A percentile compares a stretch with the other conserved stretches of the same genome.
These are phyloP conservation scores for Catunica adiposa DNA, from an alignment of 2,329 filamentous ascomycete genomes.

Conservation along the genomic window DNA sequence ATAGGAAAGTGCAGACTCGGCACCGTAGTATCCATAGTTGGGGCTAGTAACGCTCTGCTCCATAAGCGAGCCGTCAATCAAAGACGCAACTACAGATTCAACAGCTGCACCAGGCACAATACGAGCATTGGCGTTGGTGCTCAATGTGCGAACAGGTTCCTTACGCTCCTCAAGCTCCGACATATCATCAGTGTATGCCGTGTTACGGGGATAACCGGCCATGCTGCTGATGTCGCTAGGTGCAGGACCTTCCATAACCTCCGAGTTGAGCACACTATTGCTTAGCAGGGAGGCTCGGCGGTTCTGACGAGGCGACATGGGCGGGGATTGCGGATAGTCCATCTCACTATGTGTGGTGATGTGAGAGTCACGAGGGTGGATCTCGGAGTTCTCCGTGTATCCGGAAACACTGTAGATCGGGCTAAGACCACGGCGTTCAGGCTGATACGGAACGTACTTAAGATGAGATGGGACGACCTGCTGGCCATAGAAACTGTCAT, in stretches of 20 bases:
- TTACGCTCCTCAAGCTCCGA: constrained; percentile 41
- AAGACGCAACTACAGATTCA: constrained; percentile 79
- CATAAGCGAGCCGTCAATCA: constrained; percentile 57
- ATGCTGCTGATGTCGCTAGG: constrained; percentile 10
- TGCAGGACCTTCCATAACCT: constrained; percentile 18
- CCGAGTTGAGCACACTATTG: constrained; percentile 30
- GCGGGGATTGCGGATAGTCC: constrained; percentile 38
- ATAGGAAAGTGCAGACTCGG: constrained; percentile 12
- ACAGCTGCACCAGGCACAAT: constrained; percentile 59
- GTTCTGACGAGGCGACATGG: constrained; percentile 36
- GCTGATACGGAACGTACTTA: constrained; percentile 51
- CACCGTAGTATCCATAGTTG: constrained; percentile 8
- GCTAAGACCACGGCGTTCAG: constrained; percentile 57
- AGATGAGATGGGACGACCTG: constrained; percentile 48
- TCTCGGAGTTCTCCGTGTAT: constrained; percentile 43
- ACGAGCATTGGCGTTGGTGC: constrained; percentile 62
- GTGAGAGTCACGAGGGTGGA: constrained; percentile 39
- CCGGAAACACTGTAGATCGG: constrained; percentile 88
- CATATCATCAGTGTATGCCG: constrained; percentile 31
- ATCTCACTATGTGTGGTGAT: constrained; percentile 33
- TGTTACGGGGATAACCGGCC: constrained; percentile 34
- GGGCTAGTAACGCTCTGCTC: constrained; percentile 47
- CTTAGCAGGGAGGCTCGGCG: constrained; percentile 37
- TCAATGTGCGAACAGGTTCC: constrained; percentile 54
- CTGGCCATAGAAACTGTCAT: constrained; percentile 34